Evolutionary conservation across 208 protist genomes (phyloP), one percentile per base, ranked within the genome.

Genomic region (Wallacemonas sp.): DNA sequence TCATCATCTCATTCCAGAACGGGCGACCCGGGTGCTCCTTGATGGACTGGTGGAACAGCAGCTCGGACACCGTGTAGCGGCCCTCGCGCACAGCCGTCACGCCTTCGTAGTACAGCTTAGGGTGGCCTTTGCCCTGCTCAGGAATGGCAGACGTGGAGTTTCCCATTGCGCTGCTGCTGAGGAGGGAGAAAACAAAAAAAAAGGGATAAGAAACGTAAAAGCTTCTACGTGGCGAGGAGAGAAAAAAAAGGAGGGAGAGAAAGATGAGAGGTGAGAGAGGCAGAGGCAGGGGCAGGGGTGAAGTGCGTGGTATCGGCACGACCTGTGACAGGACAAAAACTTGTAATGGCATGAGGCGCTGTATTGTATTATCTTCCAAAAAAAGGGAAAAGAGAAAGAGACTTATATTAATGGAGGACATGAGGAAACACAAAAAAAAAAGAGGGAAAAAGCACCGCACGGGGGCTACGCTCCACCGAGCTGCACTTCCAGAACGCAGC

Each of bases 21-120:
- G 33, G 28, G 31, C 71, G 48, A 0, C 77, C 77, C 3, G 70
- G 57, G 52, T 83, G 77, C 22, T 71, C 61, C 42, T 79, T 68
- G 68, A 79, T 70, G 42, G 72, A 72, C 55, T 83, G 77, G 2
- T 79, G 72, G 49, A 76, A 83, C 61, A 76, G 74, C 32, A 83
- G 75, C 41, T 78, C 72, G 12, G 77, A 67, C 33, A 79, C 76
- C 8, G 72, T 83, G 72, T 70, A 79, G n/a, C 77, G 77, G n/a
- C 77, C 77, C 32, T 83, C 69, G 8, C 61, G 63, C 2, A 79
- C 57, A 1, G 77, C 59, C 44, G 54, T 63, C 28, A 65, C 64
- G 33, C 77, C 77, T 57, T 79, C 66, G 3, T 73, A 44, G 66
- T 67, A 83, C 49, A 83, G 32, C 36, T 44, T 57, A 11, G 64